A percentile compares a stretch with the other conserved stretches of the same genome.
phyloP scores from a whole-genome alignment of 208 protist genomes.

The Leishmania mexicana region DNA sequence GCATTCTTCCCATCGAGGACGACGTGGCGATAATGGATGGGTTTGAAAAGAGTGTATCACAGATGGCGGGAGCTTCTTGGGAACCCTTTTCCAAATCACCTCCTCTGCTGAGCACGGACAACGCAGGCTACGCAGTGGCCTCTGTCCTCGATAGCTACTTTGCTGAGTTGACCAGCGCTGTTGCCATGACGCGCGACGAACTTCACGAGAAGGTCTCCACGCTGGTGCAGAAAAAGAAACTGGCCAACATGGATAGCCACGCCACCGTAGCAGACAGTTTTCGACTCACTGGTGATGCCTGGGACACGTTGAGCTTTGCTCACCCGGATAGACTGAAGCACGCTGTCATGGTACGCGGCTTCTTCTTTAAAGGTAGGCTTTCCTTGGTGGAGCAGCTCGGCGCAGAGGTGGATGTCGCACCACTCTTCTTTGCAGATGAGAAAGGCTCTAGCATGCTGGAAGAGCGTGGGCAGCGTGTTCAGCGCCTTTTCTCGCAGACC shows the following conservation, averaged over 20 bases:
- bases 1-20: neutral
- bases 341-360: slow-evolving; percentile 17
- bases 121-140: neutral
- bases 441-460: neutral
- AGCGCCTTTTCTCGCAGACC: slow-evolving; percentile 4
- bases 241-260: neutral
- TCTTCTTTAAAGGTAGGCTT: slow-evolving; percentile 25
- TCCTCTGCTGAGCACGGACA: neutral
- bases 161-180: neutral
- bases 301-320: slow-evolving; percentile 21
- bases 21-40: neutral
- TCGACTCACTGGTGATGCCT: slow-evolving; percentile 15
- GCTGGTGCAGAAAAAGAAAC: neutral
- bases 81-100: neutral
- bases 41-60: neutral
- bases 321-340: slow-evolving; percentile 7
- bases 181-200: slow-evolving; percentile 1
- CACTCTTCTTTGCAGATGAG: slow-evolving; percentile 2
- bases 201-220: neutral
- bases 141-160: neutral
- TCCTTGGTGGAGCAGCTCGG: slow-evolving; percentile 30
- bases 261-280: neutral
- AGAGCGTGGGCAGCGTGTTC: slow-evolving; percentile 1
- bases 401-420: slow-evolving; percentile 18
- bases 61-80: neutral